Conservation (phyloP, 2,329 filamentous ascomycete species). For the Fusarium redolens region DNA sequence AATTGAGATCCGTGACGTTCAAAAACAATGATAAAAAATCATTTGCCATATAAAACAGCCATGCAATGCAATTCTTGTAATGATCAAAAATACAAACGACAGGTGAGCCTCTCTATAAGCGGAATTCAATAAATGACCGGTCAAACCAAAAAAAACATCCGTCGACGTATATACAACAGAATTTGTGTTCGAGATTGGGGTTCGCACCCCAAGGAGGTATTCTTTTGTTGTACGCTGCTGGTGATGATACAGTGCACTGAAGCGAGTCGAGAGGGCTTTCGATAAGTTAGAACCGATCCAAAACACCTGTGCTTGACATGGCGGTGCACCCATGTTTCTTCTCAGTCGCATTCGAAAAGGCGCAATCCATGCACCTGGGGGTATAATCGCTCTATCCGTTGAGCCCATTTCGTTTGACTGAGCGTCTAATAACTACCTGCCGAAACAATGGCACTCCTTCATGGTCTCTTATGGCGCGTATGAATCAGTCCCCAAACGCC, state of each 20-base stretch:
- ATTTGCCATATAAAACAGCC: constrained; percentile 30
- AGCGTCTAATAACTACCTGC: constrained; percentile 5
- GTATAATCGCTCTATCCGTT: constrained; percentile 32
- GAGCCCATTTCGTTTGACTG: constrained; percentile 15
- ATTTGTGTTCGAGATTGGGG: constrained; percentile 34
- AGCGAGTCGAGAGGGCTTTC: constrained; percentile 15
- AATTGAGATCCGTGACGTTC: constrained; percentile 29
- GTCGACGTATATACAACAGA: constrained; percentile 38
- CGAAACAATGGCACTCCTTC: constrained; percentile 23
- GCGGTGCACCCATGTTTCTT: constrained; percentile 14
- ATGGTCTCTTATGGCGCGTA: constrained; percentile 21
- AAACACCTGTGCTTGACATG: constrained; percentile 16
- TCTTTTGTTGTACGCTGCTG: constrained; percentile 38
- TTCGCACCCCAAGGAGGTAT: constrained; percentile 37
- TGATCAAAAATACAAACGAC: constrained; percentile 19
- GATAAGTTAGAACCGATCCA: constrained; percentile 20
- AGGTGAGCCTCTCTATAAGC: constrained; percentile 31
- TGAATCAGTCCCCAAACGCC: constrained; percentile 36
- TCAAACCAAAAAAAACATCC: constrained; percentile 12
- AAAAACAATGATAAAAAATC: constrained; percentile 6
- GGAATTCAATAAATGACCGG: constrained; percentile 21
- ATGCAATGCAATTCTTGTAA: constrained; percentile 41
- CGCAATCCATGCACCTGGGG: constrained; percentile 28
- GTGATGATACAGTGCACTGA: constrained; percentile 40
- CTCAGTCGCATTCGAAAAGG: constrained; percentile 13